Conservation (phyloP, 2,329 filamentous ascomycete genomes). For the Neonectria magnoliae region DNA sequence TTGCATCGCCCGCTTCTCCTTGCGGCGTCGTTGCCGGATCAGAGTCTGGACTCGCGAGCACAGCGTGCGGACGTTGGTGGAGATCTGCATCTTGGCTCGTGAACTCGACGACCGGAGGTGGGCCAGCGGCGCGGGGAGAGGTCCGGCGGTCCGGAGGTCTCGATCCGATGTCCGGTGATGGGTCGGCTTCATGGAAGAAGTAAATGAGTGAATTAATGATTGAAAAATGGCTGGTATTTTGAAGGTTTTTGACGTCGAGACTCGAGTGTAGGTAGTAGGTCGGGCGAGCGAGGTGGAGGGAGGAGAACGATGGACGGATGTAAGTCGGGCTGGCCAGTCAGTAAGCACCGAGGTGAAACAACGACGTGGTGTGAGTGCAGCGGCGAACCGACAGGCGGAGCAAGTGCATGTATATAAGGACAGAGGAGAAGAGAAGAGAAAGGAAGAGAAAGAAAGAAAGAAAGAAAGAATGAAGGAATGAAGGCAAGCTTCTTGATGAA, state of each 20-base stretch:
- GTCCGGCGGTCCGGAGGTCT: constrained; percentile 29
- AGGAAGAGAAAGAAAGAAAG: constrained; percentile 2
- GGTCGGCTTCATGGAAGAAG: constrained; percentile 17
- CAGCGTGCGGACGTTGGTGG: constrained; percentile 56
- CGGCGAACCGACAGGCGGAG: constrained; percentile 12
- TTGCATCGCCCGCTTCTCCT: constrained; percentile 53
- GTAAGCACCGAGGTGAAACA: constrained; percentile 24
- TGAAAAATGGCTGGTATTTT: background rate
- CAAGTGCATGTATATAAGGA: background rate
- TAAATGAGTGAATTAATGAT: too few relatives aligned
- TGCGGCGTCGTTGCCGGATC: constrained; percentile 53
- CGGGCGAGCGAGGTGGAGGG: background rate
- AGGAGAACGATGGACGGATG: background rate
- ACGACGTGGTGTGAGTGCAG: constrained; percentile 8
- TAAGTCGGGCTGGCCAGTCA: background rate
- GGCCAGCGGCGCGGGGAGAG: constrained; percentile 18
- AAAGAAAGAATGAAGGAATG: too few relatives aligned
- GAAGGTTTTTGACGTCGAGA: background rate
- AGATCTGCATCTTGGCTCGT: constrained; percentile 46
- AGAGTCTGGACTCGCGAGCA: constrained; percentile 57
- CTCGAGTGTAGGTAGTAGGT: background rate
- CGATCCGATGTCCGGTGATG: constrained; percentile 25
- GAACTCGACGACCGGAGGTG: constrained; percentile 31
- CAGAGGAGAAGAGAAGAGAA: background rate
- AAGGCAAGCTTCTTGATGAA: background rate